A percentile compares a stretch with the other conserved stretches of the same genome.
Conservation (phyloP, 495 filamentous ascomycete genomes). For the Sporormia fimetaria region DNA sequence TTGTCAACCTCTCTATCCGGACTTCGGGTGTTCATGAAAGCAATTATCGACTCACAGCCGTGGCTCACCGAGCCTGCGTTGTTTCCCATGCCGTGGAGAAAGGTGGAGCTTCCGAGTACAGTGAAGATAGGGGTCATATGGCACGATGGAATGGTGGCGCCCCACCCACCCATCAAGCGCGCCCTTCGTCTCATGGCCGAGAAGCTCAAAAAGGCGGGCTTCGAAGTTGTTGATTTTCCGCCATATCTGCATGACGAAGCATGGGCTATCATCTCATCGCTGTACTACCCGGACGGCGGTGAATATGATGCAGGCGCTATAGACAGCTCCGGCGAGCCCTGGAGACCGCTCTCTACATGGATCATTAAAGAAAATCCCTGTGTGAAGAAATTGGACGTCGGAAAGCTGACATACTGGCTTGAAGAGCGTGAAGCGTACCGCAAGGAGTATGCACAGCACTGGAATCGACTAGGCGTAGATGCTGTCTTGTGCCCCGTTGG, state of each 20-base stretch:
- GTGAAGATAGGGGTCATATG: constrained; percentile 58
- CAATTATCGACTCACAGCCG: constrained; percentile 45
- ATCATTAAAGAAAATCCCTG: constrained; percentile 42
- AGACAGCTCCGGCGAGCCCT: constrained; percentile 46
- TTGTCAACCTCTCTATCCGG: constrained; percentile 51
- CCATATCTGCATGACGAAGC: constrained; percentile 40
- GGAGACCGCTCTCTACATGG: constrained; percentile 39
- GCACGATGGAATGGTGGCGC: constrained; percentile 58
- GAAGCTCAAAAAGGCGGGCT: constrained; percentile 39
- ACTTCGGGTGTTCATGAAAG: constrained; percentile 52
- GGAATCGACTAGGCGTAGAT: constrained; percentile 48
- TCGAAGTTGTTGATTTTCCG: constrained; percentile 55
- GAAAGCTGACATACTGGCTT: constrained; percentile 37
- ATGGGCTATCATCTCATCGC: constrained; percentile 41
- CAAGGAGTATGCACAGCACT: constrained; percentile 45
- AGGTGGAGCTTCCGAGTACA: background rate
- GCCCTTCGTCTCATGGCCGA: constrained; percentile 46
- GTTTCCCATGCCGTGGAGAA: constrained; percentile 48
- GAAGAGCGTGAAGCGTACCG: constrained; percentile 46
- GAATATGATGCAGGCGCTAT: constrained; percentile 40
- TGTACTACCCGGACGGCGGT: constrained; percentile 49
- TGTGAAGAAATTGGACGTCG: constrained; percentile 33
- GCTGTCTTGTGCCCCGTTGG: constrained; percentile 57
- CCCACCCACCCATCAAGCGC: constrained; percentile 57
- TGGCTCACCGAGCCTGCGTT: constrained; percentile 51